Percentiles rank a stretch among this genome's conserved stretches.
Evolutionary conservation across 139 green algal species (phyloP).

Genomic region (Tetradesmus lagerheimii): DNA sequence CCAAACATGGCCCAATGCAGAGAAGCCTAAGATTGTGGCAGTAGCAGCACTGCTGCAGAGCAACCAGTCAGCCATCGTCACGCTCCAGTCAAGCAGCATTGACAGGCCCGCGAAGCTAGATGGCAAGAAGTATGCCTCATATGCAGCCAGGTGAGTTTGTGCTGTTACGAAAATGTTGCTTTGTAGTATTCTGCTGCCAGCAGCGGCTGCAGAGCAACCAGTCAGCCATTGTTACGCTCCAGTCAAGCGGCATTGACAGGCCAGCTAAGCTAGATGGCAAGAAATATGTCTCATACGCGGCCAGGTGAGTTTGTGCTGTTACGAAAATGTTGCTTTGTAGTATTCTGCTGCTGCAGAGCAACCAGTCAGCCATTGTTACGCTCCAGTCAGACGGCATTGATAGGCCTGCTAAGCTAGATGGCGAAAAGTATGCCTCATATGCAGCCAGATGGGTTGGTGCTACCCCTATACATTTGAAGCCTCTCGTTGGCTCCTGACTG

Average conservation of each 20-base stretch:
- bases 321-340: too few species aligned
- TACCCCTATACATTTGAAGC: too few species aligned
- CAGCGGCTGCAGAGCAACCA: constrained; percentile 67
- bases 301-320: background rate
- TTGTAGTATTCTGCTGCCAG: too few species aligned
- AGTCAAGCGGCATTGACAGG: constrained; percentile 60
- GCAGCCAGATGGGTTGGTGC: background rate
- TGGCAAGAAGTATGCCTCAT: constrained; percentile 65
- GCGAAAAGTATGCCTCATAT: constrained; percentile 62
- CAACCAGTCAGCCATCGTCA: constrained; percentile 80
- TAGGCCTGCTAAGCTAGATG: constrained; percentile 75
- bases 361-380: constrained; percentile 82
- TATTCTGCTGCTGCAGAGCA: constrained; percentile 77
- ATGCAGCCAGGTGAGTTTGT: constrained; percentile 18
- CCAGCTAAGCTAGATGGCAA: constrained; percentile 82
- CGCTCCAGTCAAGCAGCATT: constrained; percentile 69
- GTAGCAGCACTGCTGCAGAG: constrained; percentile 76
- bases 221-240: constrained; percentile 85
- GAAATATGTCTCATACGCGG: constrained; percentile 45
- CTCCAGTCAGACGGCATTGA: constrained; percentile 66
- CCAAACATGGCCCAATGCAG: constrained; percentile 54
- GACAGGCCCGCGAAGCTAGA: constrained; percentile 74
- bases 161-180: too few species aligned
- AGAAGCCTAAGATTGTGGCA: constrained; percentile 64
- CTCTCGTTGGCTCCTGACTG: too few species aligned